phyloP scores from a whole-genome alignment of 2,329 filamentous ascomycete species.

The Emmonsia crescens region DNA sequence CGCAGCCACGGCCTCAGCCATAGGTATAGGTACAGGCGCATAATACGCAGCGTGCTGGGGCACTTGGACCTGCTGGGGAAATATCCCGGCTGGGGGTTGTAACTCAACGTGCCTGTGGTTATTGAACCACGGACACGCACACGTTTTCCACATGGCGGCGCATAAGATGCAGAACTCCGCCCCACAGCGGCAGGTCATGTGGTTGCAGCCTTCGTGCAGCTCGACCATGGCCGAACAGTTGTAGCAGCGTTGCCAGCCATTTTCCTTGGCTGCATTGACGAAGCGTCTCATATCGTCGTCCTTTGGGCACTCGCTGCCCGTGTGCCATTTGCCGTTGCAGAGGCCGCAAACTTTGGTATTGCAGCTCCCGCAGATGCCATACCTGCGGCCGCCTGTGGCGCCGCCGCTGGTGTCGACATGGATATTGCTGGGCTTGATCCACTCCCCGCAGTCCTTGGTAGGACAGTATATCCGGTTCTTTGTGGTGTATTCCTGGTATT shows the following conservation, averaged over 20 bases:
- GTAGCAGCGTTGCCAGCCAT: slow-evolving; percentile 70
- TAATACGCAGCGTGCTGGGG: neutral
- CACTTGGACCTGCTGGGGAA: neutral
- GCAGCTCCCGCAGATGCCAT: slow-evolving; percentile 61
- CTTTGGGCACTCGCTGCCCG: slow-evolving; percentile 55
- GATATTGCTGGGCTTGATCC: slow-evolving; percentile 65
- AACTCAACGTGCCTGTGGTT: slow-evolving; percentile 23
- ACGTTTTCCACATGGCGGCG: slow-evolving; percentile 69
- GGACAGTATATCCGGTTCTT: slow-evolving; percentile 71
- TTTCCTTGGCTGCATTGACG: slow-evolving; percentile 55
- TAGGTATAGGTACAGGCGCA: neutral
- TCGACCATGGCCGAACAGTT: slow-evolving; percentile 69
- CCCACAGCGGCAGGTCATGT: slow-evolving; percentile 76
- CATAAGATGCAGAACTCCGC: slow-evolving; percentile 85
- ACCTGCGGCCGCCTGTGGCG: slow-evolving; percentile 46
- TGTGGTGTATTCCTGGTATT: slow-evolving; percentile 65
- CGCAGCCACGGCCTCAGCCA: neutral
- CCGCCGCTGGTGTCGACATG: slow-evolving; percentile 39
- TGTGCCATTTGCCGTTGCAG: slow-evolving; percentile 68
- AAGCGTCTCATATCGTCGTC: slow-evolving; percentile 29
- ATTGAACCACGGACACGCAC: slow-evolving; percentile 72
- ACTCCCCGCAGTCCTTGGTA: slow-evolving; percentile 59
- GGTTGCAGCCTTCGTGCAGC: slow-evolving; percentile 72
- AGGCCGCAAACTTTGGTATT: slow-evolving; percentile 60
- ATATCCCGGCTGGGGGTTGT: slow-evolving; percentile 10